Percentiles rank a stretch among this genome's conserved stretches.
Evolutionary conservation across 2,329 filamentous ascomycete species (phyloP).

Genomic region (Botrytis fragariae): DNA sequence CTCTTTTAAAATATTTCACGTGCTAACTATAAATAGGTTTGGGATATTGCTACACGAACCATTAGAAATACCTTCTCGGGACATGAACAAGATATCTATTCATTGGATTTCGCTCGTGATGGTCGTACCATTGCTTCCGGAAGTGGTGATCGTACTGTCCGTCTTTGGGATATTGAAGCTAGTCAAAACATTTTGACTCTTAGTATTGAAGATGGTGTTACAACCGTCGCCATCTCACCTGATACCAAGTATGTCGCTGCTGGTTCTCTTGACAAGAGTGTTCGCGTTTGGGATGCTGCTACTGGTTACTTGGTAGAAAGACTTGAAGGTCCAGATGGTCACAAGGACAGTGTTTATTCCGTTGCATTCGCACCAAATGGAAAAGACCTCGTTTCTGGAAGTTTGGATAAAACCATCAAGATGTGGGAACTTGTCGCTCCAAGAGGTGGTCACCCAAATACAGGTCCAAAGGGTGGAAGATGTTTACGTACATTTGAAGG

Average conservation of each 20-base stretch:
- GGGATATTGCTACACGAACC: slow-evolving; percentile 81
- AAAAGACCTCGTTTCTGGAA: slow-evolving; percentile 88
- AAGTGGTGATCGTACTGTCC: slow-evolving; percentile 89
- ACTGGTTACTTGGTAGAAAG: slow-evolving; percentile 85
- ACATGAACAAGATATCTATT: slow-evolving; percentile 98
- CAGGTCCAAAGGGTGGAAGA: slow-evolving; percentile 77
- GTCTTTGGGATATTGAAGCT: slow-evolving; percentile 91
- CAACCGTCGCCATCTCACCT: slow-evolving; percentile 94
- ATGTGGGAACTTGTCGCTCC: slow-evolving; percentile 92
- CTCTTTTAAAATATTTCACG: slow-evolving; percentile 9
- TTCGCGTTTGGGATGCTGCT: slow-evolving; percentile 92
- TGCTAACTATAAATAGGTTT: slow-evolving; percentile 61
- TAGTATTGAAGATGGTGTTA: slow-evolving; percentile 94
- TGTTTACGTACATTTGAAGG: slow-evolving; percentile 97
- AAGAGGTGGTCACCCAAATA: slow-evolving; percentile 62
- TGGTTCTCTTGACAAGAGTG: slow-evolving; percentile 94
- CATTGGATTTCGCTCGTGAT: slow-evolving; percentile 89
- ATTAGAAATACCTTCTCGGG: slow-evolving; percentile 95
- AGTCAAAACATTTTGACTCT: slow-evolving; percentile 80
- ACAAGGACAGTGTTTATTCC: slow-evolving; percentile 95
- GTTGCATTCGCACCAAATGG: slow-evolving; percentile 95
- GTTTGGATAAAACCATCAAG: slow-evolving; percentile 97
- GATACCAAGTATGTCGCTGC: slow-evolving; percentile 93
- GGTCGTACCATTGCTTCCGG: slow-evolving; percentile 93
- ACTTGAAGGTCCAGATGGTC: slow-evolving; percentile 87